These are phyloP conservation scores for Aspergillus floridensis DNA, from an alignment of 2,329 filamentous ascomycete species.

Conservation along the genomic window DNA sequence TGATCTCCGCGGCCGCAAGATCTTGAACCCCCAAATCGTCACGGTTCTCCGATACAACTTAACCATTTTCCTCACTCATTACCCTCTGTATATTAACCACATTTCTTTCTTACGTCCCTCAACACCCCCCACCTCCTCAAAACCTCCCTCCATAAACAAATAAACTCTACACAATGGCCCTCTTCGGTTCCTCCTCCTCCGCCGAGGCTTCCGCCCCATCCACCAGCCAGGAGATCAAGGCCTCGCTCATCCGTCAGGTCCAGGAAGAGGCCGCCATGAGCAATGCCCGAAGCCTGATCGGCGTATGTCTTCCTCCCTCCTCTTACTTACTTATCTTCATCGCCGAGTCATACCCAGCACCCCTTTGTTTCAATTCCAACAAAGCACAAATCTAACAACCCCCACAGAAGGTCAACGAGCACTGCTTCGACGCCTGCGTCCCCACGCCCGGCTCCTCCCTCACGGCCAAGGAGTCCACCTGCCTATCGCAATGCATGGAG, in stretches of 20 bases:
- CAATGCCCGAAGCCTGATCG: slow-evolving; percentile 69
- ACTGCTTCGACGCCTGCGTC: slow-evolving; percentile 77
- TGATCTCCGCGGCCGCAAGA: background rate
- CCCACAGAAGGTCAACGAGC: slow-evolving; percentile 71
- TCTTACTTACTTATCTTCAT: too few relatives aligned
- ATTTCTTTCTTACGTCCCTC: too few relatives aligned
- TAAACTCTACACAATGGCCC: slow-evolving; percentile 30
- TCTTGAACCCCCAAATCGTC: background rate
- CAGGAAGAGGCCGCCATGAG: slow-evolving; percentile 62
- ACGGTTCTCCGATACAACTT: background rate
- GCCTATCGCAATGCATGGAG: slow-evolving; percentile 75
- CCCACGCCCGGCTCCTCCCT: slow-evolving; percentile 65
- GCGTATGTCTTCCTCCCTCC: slow-evolving; percentile 49
- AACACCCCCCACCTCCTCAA: background rate
- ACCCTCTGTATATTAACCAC: background rate
- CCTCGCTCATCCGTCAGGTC: slow-evolving; percentile 63
- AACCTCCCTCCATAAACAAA: background rate
- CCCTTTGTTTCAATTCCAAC: background rate
- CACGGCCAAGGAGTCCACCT: slow-evolving; percentile 66
- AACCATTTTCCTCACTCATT: background rate
- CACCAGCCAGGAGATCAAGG: slow-evolving; percentile 42
- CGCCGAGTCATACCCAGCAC: too few relatives aligned
- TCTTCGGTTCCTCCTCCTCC: slow-evolving; percentile 39
- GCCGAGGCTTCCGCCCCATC: slow-evolving; percentile 18
- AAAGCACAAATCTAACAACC: background rate